These are phyloP conservation scores for Raffaelea arxii DNA, from an alignment of 2,329 filamentous ascomycete genomes.

Conservation along the genomic window DNA sequence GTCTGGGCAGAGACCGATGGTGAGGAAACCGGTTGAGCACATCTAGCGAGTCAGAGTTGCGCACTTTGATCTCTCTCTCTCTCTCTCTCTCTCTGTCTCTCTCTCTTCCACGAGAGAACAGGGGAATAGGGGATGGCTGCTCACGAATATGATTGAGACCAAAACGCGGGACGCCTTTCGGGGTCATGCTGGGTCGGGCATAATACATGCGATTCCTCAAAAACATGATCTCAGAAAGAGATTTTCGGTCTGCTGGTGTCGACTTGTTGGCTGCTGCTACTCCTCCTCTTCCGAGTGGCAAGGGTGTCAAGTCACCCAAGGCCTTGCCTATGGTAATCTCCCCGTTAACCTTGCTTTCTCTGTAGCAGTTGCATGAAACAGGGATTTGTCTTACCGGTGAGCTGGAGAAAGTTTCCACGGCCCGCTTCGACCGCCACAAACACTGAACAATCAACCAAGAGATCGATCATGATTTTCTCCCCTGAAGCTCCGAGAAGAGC, in stretches of 20 bases:
- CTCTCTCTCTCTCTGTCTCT: conserved; percentile 10
- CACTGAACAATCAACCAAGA: conserved; percentile 69
- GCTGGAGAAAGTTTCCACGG: conserved; percentile 61
- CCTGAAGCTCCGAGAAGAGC: conserved; percentile 64
- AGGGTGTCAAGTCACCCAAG: conserved; percentile 5
- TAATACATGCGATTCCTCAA: conserved; percentile 82
- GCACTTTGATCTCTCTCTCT: too few relatives aligned
- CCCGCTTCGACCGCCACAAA: conserved; percentile 55
- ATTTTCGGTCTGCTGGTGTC: conserved; percentile 12
- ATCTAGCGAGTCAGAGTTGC: too few relatives aligned
- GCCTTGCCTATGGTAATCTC: conserved; percentile 5
- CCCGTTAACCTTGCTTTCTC: too few relatives aligned
- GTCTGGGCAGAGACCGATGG: conserved; percentile 22
- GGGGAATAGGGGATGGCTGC: too few relatives aligned
- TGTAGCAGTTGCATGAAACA: too few relatives aligned
- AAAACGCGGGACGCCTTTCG: conserved; percentile 56
- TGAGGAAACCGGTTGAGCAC: conserved; percentile 63
- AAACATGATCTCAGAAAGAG: conserved; percentile 57
- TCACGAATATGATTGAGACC: conserved; percentile 75
- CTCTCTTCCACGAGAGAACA: not conserved
- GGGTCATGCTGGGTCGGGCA: conserved; percentile 61
- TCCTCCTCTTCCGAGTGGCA: not conserved
- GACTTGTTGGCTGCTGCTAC: not conserved
- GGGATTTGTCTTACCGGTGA: conserved; percentile 72
- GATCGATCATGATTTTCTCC: conserved; percentile 65